Evolutionary conservation across 2,329 filamentous ascomycete genomes (phyloP).

Genomic region (Teratosphaeria pseudoeucalypti): DNA sequence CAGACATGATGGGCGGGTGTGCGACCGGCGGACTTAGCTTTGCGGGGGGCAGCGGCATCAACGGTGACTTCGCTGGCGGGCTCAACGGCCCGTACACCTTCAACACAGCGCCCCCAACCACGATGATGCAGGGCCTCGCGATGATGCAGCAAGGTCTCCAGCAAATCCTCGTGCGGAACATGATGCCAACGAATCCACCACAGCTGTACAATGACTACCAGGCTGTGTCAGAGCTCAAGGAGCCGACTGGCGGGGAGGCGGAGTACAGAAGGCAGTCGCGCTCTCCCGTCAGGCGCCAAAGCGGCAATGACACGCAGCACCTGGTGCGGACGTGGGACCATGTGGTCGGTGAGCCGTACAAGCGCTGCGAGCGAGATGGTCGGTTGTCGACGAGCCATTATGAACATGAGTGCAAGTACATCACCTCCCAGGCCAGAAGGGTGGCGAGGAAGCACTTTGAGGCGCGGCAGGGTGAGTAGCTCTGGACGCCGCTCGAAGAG

Average conservation of each 20-base stretch:
- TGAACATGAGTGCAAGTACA: neutral
- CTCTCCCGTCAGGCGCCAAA: neutral
- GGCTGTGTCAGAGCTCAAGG: neutral
- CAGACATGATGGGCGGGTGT: neutral
- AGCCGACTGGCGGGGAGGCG: neutral
- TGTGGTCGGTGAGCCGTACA: neutral
- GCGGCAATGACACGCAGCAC: neutral
- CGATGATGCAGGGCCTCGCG: neutral
- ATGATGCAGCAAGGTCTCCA: neutral
- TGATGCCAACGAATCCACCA: neutral
- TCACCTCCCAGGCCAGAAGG: neutral
- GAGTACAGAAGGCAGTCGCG: neutral
- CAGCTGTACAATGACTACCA: neutral
- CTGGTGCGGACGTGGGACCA: neutral
- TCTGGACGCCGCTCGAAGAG: neutral
- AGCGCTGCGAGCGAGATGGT: neutral
- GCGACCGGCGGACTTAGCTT: neutral
- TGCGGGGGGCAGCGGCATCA: neutral
- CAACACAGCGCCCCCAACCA: neutral
- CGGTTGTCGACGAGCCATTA: neutral
- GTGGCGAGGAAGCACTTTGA: neutral
- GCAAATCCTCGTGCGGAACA: neutral
- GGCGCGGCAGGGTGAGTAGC: neutral
- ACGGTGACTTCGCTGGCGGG: neutral
- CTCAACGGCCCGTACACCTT: neutral